phyloP scores from a whole-genome alignment of 441 rosid genomes.

The Macaranga tanarius region DNA sequence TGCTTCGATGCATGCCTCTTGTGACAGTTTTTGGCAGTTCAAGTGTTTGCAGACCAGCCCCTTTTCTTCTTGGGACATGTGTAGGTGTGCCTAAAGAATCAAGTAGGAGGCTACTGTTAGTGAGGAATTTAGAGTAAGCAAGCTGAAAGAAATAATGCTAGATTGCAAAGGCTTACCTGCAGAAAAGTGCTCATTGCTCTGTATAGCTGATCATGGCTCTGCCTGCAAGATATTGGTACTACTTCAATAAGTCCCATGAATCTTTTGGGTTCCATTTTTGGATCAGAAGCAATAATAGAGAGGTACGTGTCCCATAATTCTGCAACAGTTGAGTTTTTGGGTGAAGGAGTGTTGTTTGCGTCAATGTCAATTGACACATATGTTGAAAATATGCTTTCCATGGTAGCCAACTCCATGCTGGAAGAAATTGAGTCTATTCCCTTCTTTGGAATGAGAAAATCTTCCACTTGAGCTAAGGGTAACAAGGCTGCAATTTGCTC shows the following conservation, averaged over 20 bases:
- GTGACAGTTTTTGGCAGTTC: slow-evolving; percentile 70
- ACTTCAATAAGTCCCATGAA: slow-evolving; percentile 60
- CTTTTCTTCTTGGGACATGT: slow-evolving; percentile 58
- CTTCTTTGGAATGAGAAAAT: slow-evolving; percentile 47
- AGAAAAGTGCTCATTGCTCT: slow-evolving; percentile 59
- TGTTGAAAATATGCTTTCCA: slow-evolving; percentile 57
- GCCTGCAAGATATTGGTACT: slow-evolving; percentile 58
- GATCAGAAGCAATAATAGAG: slow-evolving; percentile 43
- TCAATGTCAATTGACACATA: slow-evolving; percentile 40
- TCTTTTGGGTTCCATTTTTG: slow-evolving; percentile 41
- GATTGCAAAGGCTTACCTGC: slow-evolving; percentile 37
- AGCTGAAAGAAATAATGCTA: neutral
- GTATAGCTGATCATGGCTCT: slow-evolving; percentile 69
- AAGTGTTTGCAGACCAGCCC: slow-evolving; percentile 63
- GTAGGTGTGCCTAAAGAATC: slow-evolving; percentile 47
- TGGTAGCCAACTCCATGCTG: slow-evolving; percentile 48
- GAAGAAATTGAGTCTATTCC: slow-evolving; percentile 34
- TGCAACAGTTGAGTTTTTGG: slow-evolving; percentile 46
- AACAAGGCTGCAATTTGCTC: slow-evolving; percentile 54
- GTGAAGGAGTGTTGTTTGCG: slow-evolving; percentile 37
- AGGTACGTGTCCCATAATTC: slow-evolving; percentile 67
- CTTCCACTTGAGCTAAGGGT: slow-evolving; percentile 48
- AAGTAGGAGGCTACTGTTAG: neutral
- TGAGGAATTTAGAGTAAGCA: neutral
- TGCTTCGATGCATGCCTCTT: slow-evolving; percentile 63